Evolutionary conservation across 2,329 filamentous ascomycete genomes (phyloP).

Genomic region (Neocatenulostroma microsporum): DNA sequence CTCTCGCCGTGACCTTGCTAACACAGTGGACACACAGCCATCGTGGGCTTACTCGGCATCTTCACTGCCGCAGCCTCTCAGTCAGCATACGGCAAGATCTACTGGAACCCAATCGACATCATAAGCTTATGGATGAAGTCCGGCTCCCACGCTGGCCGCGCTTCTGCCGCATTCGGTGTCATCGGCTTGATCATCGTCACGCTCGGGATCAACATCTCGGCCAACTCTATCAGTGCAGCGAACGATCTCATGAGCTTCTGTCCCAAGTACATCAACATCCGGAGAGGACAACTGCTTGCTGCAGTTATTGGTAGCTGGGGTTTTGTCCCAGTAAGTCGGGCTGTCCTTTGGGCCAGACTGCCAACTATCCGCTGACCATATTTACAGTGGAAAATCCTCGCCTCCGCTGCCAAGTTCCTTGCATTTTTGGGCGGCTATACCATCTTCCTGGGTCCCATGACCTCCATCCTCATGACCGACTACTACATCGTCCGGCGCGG

Average conservation of each 20-base stretch:
- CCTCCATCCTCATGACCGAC: slow-evolving; percentile 52
- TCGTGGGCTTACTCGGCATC: slow-evolving; percentile 47
- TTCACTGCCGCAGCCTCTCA: slow-evolving; percentile 49
- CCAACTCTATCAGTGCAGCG: slow-evolving; percentile 33
- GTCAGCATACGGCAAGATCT: slow-evolving; percentile 43
- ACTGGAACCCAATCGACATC: slow-evolving; percentile 27
- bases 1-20: slow-evolving; percentile 21
- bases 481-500: slow-evolving; percentile 49
- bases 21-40: too few species aligned
- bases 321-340: slow-evolving; percentile 36
- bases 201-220: slow-evolving; percentile 46
- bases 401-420: slow-evolving; percentile 6
- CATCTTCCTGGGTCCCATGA: slow-evolving; percentile 57
- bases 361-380: slow-evolving; percentile 40
- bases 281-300: slow-evolving; percentile 6
- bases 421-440: slow-evolving; percentile 43
- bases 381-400: slow-evolving; percentile 44
- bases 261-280: slow-evolving; percentile 8
- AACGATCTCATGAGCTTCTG: slow-evolving; percentile 9
- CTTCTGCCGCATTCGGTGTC: slow-evolving; percentile 23
- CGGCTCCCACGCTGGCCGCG: slow-evolving; percentile 19
- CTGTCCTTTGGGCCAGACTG: slow-evolving; percentile 45
- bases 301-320: slow-evolving; percentile 8
- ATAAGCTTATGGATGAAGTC: slow-evolving; percentile 29
- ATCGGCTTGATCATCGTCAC: slow-evolving; percentile 44